phyloP scores from a whole-genome alignment of 148 eudicot species.

The Silene latifolia region DNA sequence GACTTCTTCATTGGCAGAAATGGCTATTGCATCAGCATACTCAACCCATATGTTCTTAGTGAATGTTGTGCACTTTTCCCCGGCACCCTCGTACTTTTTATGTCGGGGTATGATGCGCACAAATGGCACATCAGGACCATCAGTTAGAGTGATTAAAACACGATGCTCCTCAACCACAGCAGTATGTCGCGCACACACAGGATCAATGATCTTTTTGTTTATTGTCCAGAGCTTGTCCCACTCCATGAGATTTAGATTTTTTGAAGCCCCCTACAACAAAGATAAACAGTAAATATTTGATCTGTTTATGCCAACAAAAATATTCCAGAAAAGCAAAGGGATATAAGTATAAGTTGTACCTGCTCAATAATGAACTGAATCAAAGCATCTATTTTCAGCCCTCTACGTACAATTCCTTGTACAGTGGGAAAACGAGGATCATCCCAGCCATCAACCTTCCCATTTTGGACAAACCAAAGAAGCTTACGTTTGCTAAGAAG shows the following conservation, averaged over 20 bases:
- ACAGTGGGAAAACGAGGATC: constrained; percentile 98
- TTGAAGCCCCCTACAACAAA: constrained; percentile 80
- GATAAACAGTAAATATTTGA: not conserved
- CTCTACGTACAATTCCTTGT: constrained; percentile 95
- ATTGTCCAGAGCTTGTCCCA: constrained; percentile 99
- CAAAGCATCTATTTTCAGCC: constrained; percentile 81
- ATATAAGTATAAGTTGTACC: constrained; percentile 32
- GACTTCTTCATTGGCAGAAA: constrained; percentile 75
- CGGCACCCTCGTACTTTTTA: constrained; percentile 87
- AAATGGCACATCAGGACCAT: constrained; percentile 84
- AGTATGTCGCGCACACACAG: constrained; percentile 93
- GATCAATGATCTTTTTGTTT: constrained; percentile 88
- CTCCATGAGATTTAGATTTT: constrained; percentile 96
- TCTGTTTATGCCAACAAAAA: not conserved
- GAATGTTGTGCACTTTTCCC: constrained; percentile 77
- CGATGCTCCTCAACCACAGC: constrained; percentile 67
- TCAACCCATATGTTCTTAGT: constrained; percentile 82
- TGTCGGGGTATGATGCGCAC: constrained; percentile 74
- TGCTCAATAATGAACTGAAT: constrained; percentile 95
- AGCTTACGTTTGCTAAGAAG: constrained; percentile 98
- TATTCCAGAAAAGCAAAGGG: not conserved
- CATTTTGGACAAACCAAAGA: constrained; percentile 95
- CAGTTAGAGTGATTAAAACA: constrained; percentile 59
- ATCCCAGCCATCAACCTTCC: constrained; percentile 98
- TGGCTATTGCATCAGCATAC: constrained; percentile 63